These are phyloP conservation scores for Aschersonia sp. DNA, from an alignment of 2,329 filamentous ascomycete species.

Conservation along the genomic window DNA sequence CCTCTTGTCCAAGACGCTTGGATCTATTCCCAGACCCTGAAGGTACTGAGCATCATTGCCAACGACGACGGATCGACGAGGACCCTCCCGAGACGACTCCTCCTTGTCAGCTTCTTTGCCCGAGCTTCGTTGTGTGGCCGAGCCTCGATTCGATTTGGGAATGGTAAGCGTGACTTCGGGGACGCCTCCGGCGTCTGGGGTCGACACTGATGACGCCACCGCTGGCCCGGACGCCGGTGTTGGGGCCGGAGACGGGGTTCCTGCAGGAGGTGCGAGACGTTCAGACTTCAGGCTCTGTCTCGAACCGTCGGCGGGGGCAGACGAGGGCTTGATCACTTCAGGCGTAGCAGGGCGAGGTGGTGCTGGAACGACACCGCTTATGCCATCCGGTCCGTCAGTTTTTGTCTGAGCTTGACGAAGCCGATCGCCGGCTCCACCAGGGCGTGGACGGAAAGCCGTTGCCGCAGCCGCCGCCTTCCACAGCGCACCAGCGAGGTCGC, in stretches of 20 bases:
- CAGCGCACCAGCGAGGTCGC: constrained; percentile 61
- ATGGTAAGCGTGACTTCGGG: constrained; percentile 46
- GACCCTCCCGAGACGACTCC: constrained; percentile 26
- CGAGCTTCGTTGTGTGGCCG: constrained; percentile 18
- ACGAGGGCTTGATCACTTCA: constrained; percentile 14
- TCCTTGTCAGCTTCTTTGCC: constrained; percentile 15
- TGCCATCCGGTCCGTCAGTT: constrained; percentile 66
- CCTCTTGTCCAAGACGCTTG: constrained; percentile 58
- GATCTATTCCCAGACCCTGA: constrained; percentile 63
- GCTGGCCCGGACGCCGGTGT: background rate
- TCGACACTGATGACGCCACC: background rate
- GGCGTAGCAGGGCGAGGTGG: constrained; percentile 36
- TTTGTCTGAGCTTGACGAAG: constrained; percentile 49
- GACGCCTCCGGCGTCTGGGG: constrained; percentile 11
- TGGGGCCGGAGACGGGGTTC: background rate
- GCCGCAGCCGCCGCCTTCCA: constrained; percentile 55
- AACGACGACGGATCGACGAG: constrained; percentile 46
- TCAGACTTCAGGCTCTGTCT: background rate
- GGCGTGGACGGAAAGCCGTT: constrained; percentile 64
- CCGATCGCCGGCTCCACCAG: constrained; percentile 73
- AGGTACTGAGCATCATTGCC: constrained; percentile 71
- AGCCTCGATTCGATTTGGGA: constrained; percentile 24
- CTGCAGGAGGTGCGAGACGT: background rate
- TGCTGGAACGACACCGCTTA: constrained; percentile 75
- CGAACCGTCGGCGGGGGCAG: background rate